Percentiles rank a stretch among this genome's conserved stretches.
These are phyloP conservation scores for Aspergillus arachidicola DNA, from an alignment of 2,329 filamentous ascomycete genomes.

Conservation along the genomic window DNA sequence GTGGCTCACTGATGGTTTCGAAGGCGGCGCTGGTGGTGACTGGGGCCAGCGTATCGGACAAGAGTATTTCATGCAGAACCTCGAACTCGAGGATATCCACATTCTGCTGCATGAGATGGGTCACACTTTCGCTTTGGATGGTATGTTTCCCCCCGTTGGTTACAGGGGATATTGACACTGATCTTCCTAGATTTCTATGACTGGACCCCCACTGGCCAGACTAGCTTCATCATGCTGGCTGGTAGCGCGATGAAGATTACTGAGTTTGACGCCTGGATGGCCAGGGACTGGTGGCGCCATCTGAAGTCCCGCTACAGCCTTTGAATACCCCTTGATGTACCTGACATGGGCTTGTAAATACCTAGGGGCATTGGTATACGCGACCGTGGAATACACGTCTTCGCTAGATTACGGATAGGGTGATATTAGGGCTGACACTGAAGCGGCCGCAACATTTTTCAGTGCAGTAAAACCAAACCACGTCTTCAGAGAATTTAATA, in stretches of 20 bases:
- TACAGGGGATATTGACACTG: not conserved
- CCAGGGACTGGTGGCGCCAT: slow-evolving; percentile 21
- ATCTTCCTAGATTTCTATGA: slow-evolving; percentile 17
- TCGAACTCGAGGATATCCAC: slow-evolving; percentile 16
- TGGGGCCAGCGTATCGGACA: slow-evolving; percentile 20
- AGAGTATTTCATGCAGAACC: slow-evolving; percentile 18
- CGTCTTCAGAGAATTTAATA: too few species aligned
- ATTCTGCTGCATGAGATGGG: slow-evolving; percentile 21
- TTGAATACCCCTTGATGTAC: not conserved
- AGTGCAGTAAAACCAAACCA: not conserved
- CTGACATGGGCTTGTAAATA: not conserved
- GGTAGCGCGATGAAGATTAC: slow-evolving; percentile 20
- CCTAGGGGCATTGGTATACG: too few species aligned
- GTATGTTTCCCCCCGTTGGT: not conserved
- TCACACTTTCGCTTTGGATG: slow-evolving; percentile 20
- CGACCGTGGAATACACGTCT: too few species aligned
- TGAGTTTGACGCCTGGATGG: slow-evolving; percentile 21
- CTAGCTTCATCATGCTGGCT: slow-evolving; percentile 20
- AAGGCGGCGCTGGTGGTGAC: slow-evolving; percentile 20
- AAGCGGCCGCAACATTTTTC: not conserved
- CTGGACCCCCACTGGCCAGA: slow-evolving; percentile 17
- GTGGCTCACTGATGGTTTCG: slow-evolving; percentile 22
- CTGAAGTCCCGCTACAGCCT: slow-evolving; percentile 19
- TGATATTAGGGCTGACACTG: not conserved
- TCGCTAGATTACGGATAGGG: not conserved